Conservation (phyloP, 2,329 filamentous ascomycete species). For the Aureobasidium sp. region DNA sequence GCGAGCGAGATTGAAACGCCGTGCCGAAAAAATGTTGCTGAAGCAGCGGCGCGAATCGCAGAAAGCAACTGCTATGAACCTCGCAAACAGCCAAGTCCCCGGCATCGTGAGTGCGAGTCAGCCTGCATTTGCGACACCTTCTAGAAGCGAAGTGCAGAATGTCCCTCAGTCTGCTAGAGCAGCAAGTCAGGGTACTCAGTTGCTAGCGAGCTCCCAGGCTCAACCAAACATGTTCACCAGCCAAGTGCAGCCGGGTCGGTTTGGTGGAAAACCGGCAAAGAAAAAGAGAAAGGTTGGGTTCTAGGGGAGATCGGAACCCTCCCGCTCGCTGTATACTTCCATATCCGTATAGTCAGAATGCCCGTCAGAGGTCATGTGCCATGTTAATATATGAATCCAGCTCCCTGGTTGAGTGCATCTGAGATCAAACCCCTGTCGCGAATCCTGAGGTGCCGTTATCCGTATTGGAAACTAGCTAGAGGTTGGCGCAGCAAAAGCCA, state of each 20-base stretch:
- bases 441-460: constrained; percentile 5
- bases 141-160: constrained; percentile 8
- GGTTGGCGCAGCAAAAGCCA: not conserved
- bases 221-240: constrained; percentile 22
- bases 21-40: constrained; percentile 34
- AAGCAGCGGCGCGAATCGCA: constrained; percentile 36
- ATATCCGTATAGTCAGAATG: not conserved
- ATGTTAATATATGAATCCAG: not conserved
- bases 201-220: constrained; percentile 14
- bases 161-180: constrained; percentile 8
- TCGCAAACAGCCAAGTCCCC: constrained; percentile 27
- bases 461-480: not conserved
- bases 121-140: constrained; percentile 9
- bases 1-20: constrained; percentile 31
- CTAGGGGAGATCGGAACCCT: constrained; percentile 18
- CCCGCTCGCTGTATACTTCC: constrained; percentile 7
- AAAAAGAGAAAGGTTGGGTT: constrained; percentile 40
- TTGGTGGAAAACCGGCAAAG: constrained; percentile 30
- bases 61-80: constrained; percentile 18
- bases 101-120: constrained; percentile 28
- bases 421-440: not conserved
- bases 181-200: constrained; percentile 13
- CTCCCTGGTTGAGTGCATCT: not conserved
- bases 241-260: constrained; percentile 28
- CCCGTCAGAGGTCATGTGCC: not conserved